phyloP scores from a whole-genome alignment of 2,329 filamentous ascomycete species.

The Neonectria magnoliae region DNA sequence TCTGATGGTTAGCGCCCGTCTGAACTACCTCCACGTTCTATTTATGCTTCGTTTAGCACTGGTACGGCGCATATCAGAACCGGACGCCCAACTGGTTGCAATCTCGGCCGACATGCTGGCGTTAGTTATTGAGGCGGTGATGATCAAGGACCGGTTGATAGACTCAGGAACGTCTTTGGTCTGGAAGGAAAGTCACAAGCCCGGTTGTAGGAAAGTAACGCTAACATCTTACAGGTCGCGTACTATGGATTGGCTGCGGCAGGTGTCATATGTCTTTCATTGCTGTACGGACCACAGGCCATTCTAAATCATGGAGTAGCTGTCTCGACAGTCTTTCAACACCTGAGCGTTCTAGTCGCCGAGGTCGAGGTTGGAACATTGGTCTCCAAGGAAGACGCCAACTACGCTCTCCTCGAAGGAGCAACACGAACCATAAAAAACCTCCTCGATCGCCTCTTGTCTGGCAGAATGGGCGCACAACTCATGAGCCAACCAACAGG shows the following conservation, averaged over 20 bases:
- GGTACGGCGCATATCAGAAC: conserved; percentile 6
- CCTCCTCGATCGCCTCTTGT: conserved; percentile 50
- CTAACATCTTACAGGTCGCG: conserved; percentile 22
- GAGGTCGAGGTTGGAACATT: conserved; percentile 32
- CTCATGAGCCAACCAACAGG: not conserved
- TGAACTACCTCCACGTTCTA: conserved; percentile 25
- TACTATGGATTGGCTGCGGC: conserved; percentile 34
- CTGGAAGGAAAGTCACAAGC: conserved; percentile 22
- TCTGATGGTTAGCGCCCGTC: conserved; percentile 17
- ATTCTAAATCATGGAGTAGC: conserved; percentile 9
- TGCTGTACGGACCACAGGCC: conserved; percentile 17
- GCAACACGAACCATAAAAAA: conserved; percentile 30
- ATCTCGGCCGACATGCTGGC: conserved; percentile 21
- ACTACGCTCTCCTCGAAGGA: conserved; percentile 33
- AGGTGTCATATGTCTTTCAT: conserved; percentile 30
- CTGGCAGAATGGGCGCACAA: not conserved
- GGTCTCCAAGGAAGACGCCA: conserved; percentile 30
- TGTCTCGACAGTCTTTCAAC: conserved; percentile 26
- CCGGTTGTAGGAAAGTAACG: accelerated
- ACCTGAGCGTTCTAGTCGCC: conserved; percentile 29
- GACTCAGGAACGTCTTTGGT: conserved; percentile 21
- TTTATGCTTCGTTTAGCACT: conserved; percentile 19
- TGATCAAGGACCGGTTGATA: conserved; percentile 19
- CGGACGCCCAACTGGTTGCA: conserved; percentile 10
- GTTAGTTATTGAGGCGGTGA: conserved; percentile 20